A percentile compares a stretch with the other conserved stretches of the same genome.
Conservation (phyloP, 306 rosid species). For the Carpinus fangiana region DNA sequence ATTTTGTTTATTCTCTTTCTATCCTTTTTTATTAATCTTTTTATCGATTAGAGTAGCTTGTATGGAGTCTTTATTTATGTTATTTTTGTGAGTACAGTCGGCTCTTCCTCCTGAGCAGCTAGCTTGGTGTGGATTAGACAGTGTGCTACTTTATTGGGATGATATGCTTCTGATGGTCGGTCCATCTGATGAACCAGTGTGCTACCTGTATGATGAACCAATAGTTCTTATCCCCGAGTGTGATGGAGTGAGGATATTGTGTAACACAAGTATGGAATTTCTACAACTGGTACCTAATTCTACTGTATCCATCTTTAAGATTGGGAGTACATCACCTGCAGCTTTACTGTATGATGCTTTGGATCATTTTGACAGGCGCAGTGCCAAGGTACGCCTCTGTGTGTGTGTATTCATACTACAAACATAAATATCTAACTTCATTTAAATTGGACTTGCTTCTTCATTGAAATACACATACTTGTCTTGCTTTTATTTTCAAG, state of each 20-base stretch:
- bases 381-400: conserved; percentile 76
- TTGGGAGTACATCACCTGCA: conserved; percentile 96
- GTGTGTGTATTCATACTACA: neutral
- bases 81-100: conserved; percentile 56
- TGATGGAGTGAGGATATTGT: conserved; percentile 95
- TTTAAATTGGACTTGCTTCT: neutral
- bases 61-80: conserved; percentile 19
- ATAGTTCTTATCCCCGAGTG: conserved; percentile 83
- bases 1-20: neutral
- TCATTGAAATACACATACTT: neutral
- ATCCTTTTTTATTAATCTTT: neutral
- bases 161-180: conserved; percentile 98
- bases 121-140: conserved; percentile 98
- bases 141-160: conserved; percentile 93
- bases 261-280: conserved; percentile 86
- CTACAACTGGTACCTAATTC: conserved; percentile 94
- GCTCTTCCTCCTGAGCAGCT: conserved; percentile 92
- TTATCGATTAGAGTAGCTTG: conserved; percentile 16
- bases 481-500: neutral
- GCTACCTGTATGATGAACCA: conserved; percentile 87
- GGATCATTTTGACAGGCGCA: conserved; percentile 96
- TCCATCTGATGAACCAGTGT: conserved; percentile 88
- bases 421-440: neutral
- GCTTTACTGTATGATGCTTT: conserved; percentile 92
- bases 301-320: conserved; percentile 86